A percentile compares a stretch with the other conserved stretches of the same genome.
Evolutionary conservation across 2,329 filamentous ascomycete genomes (phyloP).

Genomic region (Trichoderma pleuroti): DNA sequence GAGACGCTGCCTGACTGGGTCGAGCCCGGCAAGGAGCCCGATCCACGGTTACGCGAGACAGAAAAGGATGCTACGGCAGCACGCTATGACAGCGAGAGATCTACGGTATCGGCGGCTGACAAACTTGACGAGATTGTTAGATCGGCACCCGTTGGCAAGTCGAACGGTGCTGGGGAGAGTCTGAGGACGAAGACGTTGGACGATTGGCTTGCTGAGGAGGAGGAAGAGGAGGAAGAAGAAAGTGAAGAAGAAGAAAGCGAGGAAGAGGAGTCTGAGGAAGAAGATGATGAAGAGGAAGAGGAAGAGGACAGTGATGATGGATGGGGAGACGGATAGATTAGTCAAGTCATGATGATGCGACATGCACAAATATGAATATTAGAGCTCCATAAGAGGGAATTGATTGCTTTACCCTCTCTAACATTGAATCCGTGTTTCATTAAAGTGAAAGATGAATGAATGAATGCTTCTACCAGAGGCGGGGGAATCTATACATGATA

Average conservation of each 20-base stretch:
- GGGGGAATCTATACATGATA: constrained; percentile 5
- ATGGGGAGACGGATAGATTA: constrained; percentile 43
- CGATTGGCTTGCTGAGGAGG: constrained; percentile 82
- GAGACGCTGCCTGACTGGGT: constrained; percentile 83
- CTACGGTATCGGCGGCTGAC: constrained; percentile 55
- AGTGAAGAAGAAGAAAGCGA: constrained; percentile 47
- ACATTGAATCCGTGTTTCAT: neutral
- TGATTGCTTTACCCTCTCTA: neutral
- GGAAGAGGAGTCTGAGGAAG: constrained; percentile 44
- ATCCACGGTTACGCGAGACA: constrained; percentile 66
- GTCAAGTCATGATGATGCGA: constrained; percentile 30
- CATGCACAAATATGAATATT: neutral
- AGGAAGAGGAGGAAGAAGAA: constrained; percentile 54
- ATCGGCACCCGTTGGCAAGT: constrained; percentile 37
- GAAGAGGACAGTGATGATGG: constrained; percentile 49
- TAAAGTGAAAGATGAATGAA: neutral
- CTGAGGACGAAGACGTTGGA: constrained; percentile 75
- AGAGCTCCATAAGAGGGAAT: neutral
- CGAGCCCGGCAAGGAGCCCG: constrained; percentile 71
- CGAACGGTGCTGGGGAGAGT: constrained; percentile 51
- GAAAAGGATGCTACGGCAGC: constrained; percentile 34
- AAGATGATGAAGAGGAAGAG: constrained; percentile 44
- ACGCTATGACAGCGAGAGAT: constrained; percentile 32
- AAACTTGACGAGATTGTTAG: constrained; percentile 57
- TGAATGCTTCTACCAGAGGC: neutral